Conservation (phyloP, 192 early-diverging fungal species). For the Backusella morwellensis region DNA sequence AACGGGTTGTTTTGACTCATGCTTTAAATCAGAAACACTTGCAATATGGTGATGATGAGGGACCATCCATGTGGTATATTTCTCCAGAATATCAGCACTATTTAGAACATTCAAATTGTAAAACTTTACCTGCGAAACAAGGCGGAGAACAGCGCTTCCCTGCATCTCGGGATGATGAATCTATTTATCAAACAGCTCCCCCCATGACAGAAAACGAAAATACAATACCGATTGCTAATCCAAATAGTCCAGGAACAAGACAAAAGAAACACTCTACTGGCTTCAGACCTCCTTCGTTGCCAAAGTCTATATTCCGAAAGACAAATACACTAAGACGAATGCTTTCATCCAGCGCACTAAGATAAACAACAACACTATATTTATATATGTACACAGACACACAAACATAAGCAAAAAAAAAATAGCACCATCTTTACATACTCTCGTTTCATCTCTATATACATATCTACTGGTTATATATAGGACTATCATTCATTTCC, state of each 20-base stretch:
- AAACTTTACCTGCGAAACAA: background rate
- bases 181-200: background rate
- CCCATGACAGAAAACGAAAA: background rate
- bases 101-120: background rate
- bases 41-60: background rate
- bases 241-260: background rate
- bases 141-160: background rate
- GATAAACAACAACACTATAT: background rate
- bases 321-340: conserved; percentile 4
- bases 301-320: background rate
- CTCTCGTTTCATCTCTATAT: background rate
- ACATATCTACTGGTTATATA: background rate
- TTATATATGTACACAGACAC: background rate
- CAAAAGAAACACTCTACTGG: background rate
- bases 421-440: background rate
- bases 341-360: conserved; percentile 8
- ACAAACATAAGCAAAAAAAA: background rate
- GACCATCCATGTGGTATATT: background rate
- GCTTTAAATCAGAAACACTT: conserved; percentile 12
- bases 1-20: conserved; percentile 13
- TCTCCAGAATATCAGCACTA: background rate
- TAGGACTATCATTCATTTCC: background rate
- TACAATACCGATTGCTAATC: background rate
- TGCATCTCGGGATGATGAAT: background rate
- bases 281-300: background rate